Percentiles rank a stretch among this genome's conserved stretches.
Conservation (phyloP, 768 basidiomycete species). For the Mycena olivaceomarginata region DNA sequence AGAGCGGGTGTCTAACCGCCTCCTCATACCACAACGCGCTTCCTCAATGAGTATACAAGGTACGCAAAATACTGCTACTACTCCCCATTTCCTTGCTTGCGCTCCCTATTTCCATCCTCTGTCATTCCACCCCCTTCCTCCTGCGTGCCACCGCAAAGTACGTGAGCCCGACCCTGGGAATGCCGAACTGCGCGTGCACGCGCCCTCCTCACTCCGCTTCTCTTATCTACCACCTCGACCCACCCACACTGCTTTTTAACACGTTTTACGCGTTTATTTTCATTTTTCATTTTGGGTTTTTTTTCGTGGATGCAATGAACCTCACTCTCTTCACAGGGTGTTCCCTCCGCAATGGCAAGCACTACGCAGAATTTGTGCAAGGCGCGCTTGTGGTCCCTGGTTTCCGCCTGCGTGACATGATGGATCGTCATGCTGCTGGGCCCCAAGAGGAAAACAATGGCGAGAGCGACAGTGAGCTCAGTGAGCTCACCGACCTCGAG, state of each 20-base stretch:
- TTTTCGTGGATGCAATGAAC: neutral
- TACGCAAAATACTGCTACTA: too few species aligned
- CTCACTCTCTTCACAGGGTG: neutral
- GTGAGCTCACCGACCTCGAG: neutral
- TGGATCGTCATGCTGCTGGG: neutral
- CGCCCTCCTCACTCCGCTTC: too few species aligned
- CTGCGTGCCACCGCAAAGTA: neutral
- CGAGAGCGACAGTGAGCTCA: neutral
- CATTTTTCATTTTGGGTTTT: neutral
- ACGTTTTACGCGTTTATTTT: neutral
- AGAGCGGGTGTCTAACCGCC: too few species aligned
- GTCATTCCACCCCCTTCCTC: neutral
- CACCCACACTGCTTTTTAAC: neutral
- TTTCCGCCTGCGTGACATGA: too few species aligned
- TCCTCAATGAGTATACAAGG: too few species aligned
- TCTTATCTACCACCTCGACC: neutral
- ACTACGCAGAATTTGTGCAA: neutral
- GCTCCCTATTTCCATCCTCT: too few species aligned
- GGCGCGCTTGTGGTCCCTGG: neutral
- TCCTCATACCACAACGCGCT: too few species aligned
- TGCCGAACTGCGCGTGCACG: neutral
- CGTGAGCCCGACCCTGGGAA: conserved; percentile 22
- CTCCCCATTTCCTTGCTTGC: too few species aligned
- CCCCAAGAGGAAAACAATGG: neutral
- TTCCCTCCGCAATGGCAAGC: neutral